phyloP scores from a whole-genome alignment of 768 basidiomycete genomes.

The Xerocomus potaroensis region DNA sequence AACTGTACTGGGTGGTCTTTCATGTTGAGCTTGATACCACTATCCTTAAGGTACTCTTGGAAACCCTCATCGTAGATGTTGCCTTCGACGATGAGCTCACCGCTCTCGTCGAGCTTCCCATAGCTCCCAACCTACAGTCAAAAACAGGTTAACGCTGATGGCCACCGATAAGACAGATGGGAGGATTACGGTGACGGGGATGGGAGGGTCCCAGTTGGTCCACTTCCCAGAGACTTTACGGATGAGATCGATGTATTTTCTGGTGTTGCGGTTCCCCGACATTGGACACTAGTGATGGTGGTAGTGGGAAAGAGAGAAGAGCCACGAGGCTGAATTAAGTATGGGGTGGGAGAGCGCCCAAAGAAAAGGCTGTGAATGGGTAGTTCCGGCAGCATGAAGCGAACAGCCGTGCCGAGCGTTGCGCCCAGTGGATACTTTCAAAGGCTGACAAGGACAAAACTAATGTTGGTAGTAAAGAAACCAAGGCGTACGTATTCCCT shows the following conservation, averaged over 20 bases:
- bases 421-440: background rate
- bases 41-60: slow-evolving; percentile 4
- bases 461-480: background rate
- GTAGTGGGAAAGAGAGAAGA: background rate
- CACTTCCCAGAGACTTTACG: slow-evolving; percentile 25
- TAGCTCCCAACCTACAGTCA: slow-evolving; percentile 28
- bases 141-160: background rate
- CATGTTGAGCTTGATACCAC: background rate
- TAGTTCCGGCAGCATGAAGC: background rate
- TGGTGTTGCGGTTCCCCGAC: slow-evolving; percentile 9
- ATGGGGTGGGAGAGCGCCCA: background rate
- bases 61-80: slow-evolving; percentile 24
- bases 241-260: slow-evolving; percentile 31
- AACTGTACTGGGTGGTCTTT: slow-evolving; percentile 1
- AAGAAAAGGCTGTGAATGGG: slow-evolving; percentile 1
- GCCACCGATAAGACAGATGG: background rate
- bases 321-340: background rate
- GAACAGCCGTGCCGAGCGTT: background rate
- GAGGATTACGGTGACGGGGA: slow-evolving; percentile 18
- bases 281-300: background rate
- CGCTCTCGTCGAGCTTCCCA: slow-evolving; percentile 18
- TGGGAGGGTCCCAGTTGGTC: slow-evolving; percentile 32
- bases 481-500: background rate
- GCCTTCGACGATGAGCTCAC: slow-evolving; percentile 10
- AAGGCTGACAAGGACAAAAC: background rate